These are phyloP conservation scores for Trichoderma brevicompactum DNA, from an alignment of 2,329 filamentous ascomycete species.

Conservation along the genomic window DNA sequence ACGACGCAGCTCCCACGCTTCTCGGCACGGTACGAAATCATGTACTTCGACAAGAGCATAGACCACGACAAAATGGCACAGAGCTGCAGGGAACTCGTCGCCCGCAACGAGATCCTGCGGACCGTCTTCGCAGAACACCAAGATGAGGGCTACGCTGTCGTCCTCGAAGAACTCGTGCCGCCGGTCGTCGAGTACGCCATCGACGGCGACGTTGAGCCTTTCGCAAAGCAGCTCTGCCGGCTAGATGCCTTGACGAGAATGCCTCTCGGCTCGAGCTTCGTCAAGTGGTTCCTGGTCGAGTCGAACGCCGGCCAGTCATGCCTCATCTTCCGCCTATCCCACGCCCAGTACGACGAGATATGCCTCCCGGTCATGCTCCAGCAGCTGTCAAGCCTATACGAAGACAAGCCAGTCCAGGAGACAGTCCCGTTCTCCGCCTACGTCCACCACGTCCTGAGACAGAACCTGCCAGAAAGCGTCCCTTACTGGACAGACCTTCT, in stretches of 20 bases:
- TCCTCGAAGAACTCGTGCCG: slow-evolving; percentile 58
- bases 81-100: slow-evolving; percentile 60
- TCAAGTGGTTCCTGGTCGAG: slow-evolving; percentile 60
- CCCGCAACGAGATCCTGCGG: slow-evolving; percentile 65
- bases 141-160: slow-evolving; percentile 58
- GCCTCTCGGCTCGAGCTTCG: slow-evolving; percentile 62
- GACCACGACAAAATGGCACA: slow-evolving; percentile 53
- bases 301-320: slow-evolving; percentile 40
- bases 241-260: slow-evolving; percentile 60
- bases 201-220: slow-evolving; percentile 53
- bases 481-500: slow-evolving; percentile 66
- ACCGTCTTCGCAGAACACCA: slow-evolving; percentile 65
- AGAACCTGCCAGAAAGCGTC: slow-evolving; percentile 54
- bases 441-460: slow-evolving; percentile 48
- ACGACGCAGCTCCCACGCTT: slow-evolving; percentile 63
- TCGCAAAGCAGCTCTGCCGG: slow-evolving; percentile 57
- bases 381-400: slow-evolving; percentile 59
- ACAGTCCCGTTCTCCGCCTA: slow-evolving; percentile 53
- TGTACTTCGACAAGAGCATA: slow-evolving; percentile 61
- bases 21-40: slow-evolving; percentile 66
- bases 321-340: slow-evolving; percentile 66
- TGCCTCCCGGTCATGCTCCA: slow-evolving; percentile 65
- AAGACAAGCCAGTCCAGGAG: slow-evolving; percentile 36
- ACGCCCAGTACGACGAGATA: slow-evolving; percentile 72
- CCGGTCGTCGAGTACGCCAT: slow-evolving; percentile 58